Conservation (phyloP, 352 stramenopile species). For the Pythium periplocum region DNA sequence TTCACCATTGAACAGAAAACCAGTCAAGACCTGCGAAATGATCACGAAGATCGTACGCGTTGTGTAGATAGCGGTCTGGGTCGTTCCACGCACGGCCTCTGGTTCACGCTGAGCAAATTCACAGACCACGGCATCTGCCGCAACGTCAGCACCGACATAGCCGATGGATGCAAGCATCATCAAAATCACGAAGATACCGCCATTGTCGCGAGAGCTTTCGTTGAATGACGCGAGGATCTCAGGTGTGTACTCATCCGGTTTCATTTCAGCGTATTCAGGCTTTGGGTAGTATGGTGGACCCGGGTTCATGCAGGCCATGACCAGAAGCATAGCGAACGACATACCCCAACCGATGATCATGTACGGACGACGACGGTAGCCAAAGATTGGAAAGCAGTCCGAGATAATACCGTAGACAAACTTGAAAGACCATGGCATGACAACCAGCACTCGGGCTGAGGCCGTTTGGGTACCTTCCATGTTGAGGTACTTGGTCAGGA, state of each 20-base stretch:
- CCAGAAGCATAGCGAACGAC: slow-evolving; percentile 9
- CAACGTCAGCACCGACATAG: slow-evolving; percentile 21
- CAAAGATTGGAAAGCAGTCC: slow-evolving; percentile 24
- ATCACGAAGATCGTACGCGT: slow-evolving; percentile 16
- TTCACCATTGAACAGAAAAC: slow-evolving; percentile 23
- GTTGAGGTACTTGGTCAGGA: slow-evolving; percentile 24
- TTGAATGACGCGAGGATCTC: slow-evolving; percentile 12
- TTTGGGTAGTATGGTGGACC: slow-evolving; percentile 24
- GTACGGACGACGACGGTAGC: slow-evolving; percentile 28
- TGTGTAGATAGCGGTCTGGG: slow-evolving; percentile 13
- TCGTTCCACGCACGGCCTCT: slow-evolving; percentile 13
- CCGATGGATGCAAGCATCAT: slow-evolving; percentile 27
- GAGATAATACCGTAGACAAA: slow-evolving; percentile 24
- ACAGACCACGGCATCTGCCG: slow-evolving; percentile 10
- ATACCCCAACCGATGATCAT: slow-evolving; percentile 32
- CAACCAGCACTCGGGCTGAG: slow-evolving; percentile 16
- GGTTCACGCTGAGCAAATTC: slow-evolving; percentile 13
- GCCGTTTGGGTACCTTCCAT: slow-evolving; percentile 21
- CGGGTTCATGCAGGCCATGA: slow-evolving; percentile 15
- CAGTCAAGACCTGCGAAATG: slow-evolving; percentile 18
- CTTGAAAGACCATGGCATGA: slow-evolving; percentile 29
- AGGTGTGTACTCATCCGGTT: slow-evolving; percentile 8
- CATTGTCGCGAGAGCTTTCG: slow-evolving; percentile 13
- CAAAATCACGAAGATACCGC: slow-evolving; percentile 23
- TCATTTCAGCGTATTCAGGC: slow-evolving; percentile 14